Conservation (phyloP, 2,329 filamentous ascomycete genomes). For the Sporothrix curviconia region DNA sequence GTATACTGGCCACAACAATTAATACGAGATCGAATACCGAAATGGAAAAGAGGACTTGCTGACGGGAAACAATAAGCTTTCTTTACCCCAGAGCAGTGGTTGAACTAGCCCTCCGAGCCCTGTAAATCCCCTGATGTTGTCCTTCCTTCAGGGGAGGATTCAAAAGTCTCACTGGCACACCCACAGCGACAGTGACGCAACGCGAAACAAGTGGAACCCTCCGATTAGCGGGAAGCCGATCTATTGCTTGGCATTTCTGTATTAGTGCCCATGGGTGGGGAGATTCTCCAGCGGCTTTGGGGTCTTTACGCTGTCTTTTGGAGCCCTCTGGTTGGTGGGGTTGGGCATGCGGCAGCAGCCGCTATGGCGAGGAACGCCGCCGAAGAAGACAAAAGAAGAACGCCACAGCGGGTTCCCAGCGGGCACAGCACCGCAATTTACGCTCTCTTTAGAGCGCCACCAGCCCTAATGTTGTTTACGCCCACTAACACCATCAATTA, state of each 20-base stretch:
- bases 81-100: neutral
- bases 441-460: no score
- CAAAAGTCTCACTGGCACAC: neutral
- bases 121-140: no score
- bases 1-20: no score
- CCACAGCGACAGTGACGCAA: neutral
- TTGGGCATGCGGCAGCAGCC: neutral
- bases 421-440: neutral
- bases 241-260: neutral
- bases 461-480: no score
- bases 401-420: neutral
- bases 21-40: neutral
- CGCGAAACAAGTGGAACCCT: no score
- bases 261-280: neutral
- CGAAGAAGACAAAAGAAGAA: neutral
- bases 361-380: neutral
- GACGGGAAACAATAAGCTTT: conserved; percentile 4
- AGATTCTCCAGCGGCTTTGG: neutral
- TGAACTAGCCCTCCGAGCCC: no score
- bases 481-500: no score
- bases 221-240: no score
- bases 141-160: neutral
- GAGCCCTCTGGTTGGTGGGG: no score
- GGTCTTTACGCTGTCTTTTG: no score
- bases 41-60: neutral